Evolutionary conservation across 2,329 filamentous ascomycete genomes (phyloP).

Genomic region (Venturia carpophila): DNA sequence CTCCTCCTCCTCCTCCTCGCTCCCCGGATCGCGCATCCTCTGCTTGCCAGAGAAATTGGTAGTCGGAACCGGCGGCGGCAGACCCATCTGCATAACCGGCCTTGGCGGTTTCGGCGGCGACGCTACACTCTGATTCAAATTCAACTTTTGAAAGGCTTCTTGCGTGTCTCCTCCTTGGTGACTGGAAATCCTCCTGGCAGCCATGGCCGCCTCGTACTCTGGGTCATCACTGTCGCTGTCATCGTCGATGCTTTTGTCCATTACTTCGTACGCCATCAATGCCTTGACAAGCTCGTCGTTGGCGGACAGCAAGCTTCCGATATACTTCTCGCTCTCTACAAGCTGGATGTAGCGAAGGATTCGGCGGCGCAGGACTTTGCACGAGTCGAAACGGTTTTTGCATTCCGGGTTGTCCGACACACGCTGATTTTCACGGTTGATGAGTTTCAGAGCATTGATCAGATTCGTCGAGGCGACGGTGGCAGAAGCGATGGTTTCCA

Average conservation of each 20-base stretch:
- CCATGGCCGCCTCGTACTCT: conserved; percentile 27
- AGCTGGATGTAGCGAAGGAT: conserved; percentile 89
- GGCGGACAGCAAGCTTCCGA: conserved; percentile 82
- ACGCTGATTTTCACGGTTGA: conserved; percentile 81
- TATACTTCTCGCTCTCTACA: conserved; percentile 83
- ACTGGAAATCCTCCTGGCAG: conserved; percentile 11
- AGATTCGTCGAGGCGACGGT: conserved; percentile 89
- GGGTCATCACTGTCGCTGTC: conserved; percentile 56
- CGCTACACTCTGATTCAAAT: conserved; percentile 28
- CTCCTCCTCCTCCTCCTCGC: conserved; percentile 41
- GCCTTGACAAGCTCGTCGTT: conserved; percentile 94
- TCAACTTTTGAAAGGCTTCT: conserved; percentile 40
- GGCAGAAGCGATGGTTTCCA: conserved; percentile 79
- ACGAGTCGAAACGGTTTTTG: conserved; percentile 70
- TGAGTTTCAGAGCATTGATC: conserved; percentile 75
- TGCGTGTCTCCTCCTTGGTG: conserved; percentile 14
- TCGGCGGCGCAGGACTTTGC: conserved; percentile 76
- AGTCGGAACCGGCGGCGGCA: conserved; percentile 26
- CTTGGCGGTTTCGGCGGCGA: conserved; percentile 44
- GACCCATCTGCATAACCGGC: conserved; percentile 34
- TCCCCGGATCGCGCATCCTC: conserved; percentile 45
- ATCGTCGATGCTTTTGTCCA: conserved; percentile 76
- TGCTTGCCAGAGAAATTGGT: conserved; percentile 29
- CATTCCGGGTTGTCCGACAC: conserved; percentile 78
- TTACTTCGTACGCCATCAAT: conserved; percentile 87